Conservation (phyloP, 2,329 filamentous ascomycete genomes). For the Colletotrichum abscissum region DNA sequence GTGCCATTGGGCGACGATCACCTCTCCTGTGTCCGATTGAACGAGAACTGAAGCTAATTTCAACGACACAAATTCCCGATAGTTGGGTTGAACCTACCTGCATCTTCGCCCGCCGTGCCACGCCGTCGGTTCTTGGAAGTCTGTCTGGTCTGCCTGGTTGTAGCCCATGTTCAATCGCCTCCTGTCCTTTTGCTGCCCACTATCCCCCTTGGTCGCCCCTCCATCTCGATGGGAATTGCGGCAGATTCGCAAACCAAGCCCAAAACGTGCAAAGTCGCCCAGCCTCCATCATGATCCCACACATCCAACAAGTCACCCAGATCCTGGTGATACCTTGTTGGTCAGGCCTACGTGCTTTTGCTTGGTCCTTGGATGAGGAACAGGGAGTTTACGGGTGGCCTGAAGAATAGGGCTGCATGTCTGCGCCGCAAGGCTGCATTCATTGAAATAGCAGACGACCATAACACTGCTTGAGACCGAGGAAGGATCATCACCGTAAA, state of each 20-base stretch:
- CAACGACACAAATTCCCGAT: slow-evolving; percentile 14
- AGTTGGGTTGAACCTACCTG: background rate
- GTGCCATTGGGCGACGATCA: slow-evolving; percentile 18
- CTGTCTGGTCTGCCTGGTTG: background rate
- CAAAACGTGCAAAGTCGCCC: slow-evolving; percentile 12
- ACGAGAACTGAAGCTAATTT: slow-evolving; percentile 17
- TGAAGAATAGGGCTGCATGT: slow-evolving; percentile 2
- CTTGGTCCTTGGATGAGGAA: background rate
- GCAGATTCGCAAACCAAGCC: slow-evolving; percentile 26
- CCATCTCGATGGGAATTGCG: background rate
- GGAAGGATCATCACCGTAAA: slow-evolving; percentile 6
- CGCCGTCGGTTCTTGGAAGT: slow-evolving; percentile 17
- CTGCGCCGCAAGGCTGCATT: background rate
- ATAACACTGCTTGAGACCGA: background rate
- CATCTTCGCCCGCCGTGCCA: slow-evolving; percentile 1
- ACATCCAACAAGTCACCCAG: background rate
- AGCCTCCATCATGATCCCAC: background rate
- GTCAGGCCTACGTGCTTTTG: background rate
- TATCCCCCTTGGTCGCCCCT: background rate
- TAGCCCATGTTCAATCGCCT: background rate
- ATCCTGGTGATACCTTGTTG: background rate
- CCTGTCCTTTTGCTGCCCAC: background rate
- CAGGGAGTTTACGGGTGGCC: background rate
- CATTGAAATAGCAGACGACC: background rate
- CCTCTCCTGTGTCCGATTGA: background rate